Base-by-base conservation (phyloP, 768 basidiomycete genomes). In the Mycena olivaceomarginata region DNA sequence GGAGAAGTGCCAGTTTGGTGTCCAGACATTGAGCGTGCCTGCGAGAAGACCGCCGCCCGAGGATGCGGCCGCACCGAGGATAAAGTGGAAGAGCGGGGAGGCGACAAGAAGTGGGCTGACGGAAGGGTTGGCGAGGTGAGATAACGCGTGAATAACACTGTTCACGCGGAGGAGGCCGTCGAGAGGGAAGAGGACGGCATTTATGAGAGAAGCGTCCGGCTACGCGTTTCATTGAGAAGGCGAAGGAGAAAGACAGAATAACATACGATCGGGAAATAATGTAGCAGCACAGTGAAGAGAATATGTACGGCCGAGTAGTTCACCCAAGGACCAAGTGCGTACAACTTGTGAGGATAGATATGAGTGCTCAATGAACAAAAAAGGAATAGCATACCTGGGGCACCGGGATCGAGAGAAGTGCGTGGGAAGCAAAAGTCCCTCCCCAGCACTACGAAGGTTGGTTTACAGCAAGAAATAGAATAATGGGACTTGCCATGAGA, bases 241-340 rank as follows among this genome's bases (percentile, higher is more conserved):
- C 5, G 60, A 43, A 37, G 31, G n/a, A 62, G 22, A 64, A 39
- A 46, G 11, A 16, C 10, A 4, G 46, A 51, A 68, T 46, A 4
- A 85, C 86, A 43, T 82, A 88, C 88, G 46, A 81, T 78, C 9
- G 90, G 89, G 67, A 87, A 83, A 53, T 85, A 67, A 22, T 79
- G 63, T 79, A 91, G 89, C 22, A 91, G 65, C 12, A 82, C 77
- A 0, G 90, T 90, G n/a, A 90, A 78, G 51, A 85, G 31, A 31
- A 91, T 79, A 80, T 91, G 90, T 2, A 89, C 86, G 2, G 86
- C 79, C 45, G 90, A 78, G 78, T 92, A 92, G 82, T 89, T 90
- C 77, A 89, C 86, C 77, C 87, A 90, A 25, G 88, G 89, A 31
- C 85, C 81, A 39, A 87, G 77, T 1, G 88, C 87, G 79, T 91